These are phyloP conservation scores for Hymenoscyphus scutula DNA, from an alignment of 2,329 filamentous ascomycete genomes.

Conservation along the genomic window DNA sequence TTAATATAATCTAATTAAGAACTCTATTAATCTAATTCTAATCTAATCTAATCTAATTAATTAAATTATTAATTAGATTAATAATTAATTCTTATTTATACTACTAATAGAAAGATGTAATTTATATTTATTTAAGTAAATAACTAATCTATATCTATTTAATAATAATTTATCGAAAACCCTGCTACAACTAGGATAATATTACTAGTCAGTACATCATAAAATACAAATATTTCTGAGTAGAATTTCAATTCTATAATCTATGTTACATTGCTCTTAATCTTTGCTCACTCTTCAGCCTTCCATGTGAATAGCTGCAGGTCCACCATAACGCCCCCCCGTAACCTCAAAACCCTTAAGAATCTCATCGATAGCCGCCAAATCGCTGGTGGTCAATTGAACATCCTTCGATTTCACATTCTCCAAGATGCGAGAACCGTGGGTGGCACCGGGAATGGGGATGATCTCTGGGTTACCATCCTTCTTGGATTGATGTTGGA, in stretches of 20 bases:
- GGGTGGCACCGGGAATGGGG: slow-evolving; percentile 65
- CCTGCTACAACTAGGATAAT: too few species aligned
- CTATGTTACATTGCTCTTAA: neutral
- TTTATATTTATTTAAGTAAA: too few species aligned
- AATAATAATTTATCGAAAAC: too few species aligned
- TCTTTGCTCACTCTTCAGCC: slow-evolving; percentile 18
- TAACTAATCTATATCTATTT: too few species aligned
- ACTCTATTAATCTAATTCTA: too few species aligned
- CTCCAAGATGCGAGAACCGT: slow-evolving; percentile 55
- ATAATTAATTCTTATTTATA: too few species aligned
- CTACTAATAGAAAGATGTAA: too few species aligned
- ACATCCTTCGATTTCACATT: slow-evolving; percentile 50
- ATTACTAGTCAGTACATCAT: too few species aligned
- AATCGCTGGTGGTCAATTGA: slow-evolving; percentile 49
- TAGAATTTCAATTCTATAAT: slow-evolving; percentile 14
- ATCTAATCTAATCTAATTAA: too few species aligned
- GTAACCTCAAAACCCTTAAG: slow-evolving; percentile 47
- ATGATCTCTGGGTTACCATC: slow-evolving; percentile 46
- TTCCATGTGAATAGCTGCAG: slow-evolving; percentile 12
- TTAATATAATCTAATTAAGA: too few species aligned
- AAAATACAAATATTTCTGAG: slow-evolving; percentile 36
- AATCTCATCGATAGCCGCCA: slow-evolving; percentile 49
- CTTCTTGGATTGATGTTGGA: slow-evolving; percentile 30
- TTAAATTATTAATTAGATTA: too few species aligned
- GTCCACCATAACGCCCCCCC: slow-evolving; percentile 47